Evolutionary conservation across 2,329 filamentous ascomycete species (phyloP), one percentile per base, ranked within the genome.

Genomic region (Paecilomyces sp.): DNA sequence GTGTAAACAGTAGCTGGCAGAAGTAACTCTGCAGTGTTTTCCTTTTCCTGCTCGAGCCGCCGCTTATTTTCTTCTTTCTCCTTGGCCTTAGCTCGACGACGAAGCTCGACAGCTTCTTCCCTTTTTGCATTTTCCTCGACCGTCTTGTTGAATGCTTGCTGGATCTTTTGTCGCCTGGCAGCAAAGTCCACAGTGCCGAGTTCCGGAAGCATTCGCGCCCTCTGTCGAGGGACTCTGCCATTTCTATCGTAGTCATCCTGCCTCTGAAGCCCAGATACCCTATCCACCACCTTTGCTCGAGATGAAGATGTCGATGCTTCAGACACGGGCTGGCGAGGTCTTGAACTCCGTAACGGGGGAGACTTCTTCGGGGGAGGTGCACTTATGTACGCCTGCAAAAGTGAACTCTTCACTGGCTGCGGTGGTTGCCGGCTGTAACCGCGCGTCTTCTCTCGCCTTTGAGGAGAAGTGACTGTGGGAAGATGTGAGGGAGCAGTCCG

Each of bases 101-200:
- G 70, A 62, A 80, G 82, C 62, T 85, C 82, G 24, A 81, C 82
- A 34, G 82, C 82, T 57, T 70, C 81, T 60, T 83, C 86, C 69
- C 90, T 87, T 63, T 73, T 67, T 58, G 76, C 70, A 66, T 79
- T 88, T 69, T 91, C 88, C 63, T 88, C 84, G 55, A 94, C 86
- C n/a, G 89, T 91, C 70, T 89, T 90, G 66, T 86, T 92, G 73
- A 95, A 93, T 13, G 91, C 91, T 59, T 91, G 85, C 66, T 92
- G 88, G 67, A 96, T 95, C 62, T 87, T 86, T 69, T 91, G 88
- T 66, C 92, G 83, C 56, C 91, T 84, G 65, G 90, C 89, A 61
- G 89, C 91, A 71, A 95, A 94, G 74, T 96, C 90, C 57, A 95
- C 90, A 61, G 88, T 88, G 1, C 88, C 88, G 60, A 92, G 67